A percentile compares a stretch with the other conserved stretches of the same genome.
Evolutionary conservation across 345 rosid genomes (phyloP).

Genomic region (Syzygium aqueum): DNA sequence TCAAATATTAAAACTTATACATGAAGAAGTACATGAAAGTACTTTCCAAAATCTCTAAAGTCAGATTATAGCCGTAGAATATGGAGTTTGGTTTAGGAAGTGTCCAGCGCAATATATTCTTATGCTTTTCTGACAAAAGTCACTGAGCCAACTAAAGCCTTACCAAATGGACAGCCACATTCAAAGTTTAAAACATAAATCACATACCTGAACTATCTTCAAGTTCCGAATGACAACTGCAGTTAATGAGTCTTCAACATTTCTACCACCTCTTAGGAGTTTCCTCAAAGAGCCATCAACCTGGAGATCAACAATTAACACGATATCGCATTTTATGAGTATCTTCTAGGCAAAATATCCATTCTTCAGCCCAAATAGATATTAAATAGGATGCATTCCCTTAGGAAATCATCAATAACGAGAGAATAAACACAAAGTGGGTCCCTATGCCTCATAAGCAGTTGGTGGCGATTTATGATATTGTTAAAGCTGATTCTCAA

Average conservation of each 20-base stretch:
- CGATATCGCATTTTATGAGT: not conserved
- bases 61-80: not conserved
- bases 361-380: not conserved
- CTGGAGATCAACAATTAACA: constrained; percentile 20
- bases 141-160: not conserved
- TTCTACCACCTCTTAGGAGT: constrained; percentile 59
- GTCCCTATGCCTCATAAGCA: not conserved
- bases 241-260: constrained; percentile 55
- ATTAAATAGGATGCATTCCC: not conserved
- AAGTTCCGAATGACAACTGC: constrained; percentile 78
- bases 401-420: not conserved
- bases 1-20: not conserved
- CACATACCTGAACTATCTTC: constrained; percentile 63
- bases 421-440: not conserved
- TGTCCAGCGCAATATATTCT: not conserved
- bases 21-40: not conserved
- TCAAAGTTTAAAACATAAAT: constrained; percentile 4
- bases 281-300: constrained; percentile 47
- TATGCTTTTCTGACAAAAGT: not conserved
- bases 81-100: not conserved
- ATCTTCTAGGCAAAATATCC: not conserved
- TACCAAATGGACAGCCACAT: not conserved
- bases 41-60: not conserved
- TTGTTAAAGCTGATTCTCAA: not conserved
- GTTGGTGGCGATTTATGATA: not conserved